Conservation (phyloP, 1,284 basidiomycete genomes). For the Termitomyces sp. region DNA sequence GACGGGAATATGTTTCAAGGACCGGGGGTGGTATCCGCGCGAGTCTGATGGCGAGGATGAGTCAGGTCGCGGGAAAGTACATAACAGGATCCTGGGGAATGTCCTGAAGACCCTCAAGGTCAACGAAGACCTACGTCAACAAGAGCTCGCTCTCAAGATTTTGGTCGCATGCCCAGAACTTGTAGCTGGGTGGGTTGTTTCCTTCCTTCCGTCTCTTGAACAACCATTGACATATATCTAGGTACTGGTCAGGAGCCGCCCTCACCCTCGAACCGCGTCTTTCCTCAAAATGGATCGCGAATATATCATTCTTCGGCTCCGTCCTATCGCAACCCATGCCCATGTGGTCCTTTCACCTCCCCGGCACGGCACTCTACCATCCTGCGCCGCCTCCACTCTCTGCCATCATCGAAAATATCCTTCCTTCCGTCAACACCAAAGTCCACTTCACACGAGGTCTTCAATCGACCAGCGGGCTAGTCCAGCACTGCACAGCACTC, state of each 20-base stretch:
- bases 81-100: constrained; percentile 84
- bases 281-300: constrained; percentile 86
- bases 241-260: constrained; percentile 73
- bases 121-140: constrained; percentile 82
- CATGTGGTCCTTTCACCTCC: constrained; percentile 53
- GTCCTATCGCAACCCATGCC: constrained; percentile 78
- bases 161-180: constrained; percentile 82
- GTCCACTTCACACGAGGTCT: constrained; percentile 76
- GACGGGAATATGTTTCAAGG: constrained; percentile 82
- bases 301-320: constrained; percentile 75
- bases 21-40: constrained; percentile 88
- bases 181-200: constrained; percentile 58
- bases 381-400: constrained; percentile 70
- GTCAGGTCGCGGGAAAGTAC: constrained; percentile 45
- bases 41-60: constrained; percentile 39
- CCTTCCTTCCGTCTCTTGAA: constrained; percentile 1
- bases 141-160: constrained; percentile 79
- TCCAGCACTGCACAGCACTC: constrained; percentile 79
- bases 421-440: constrained; percentile 71
- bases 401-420: constrained; percentile 67
- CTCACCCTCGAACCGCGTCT: constrained; percentile 83
- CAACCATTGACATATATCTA: constrained; percentile 25
- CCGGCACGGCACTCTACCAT: constrained; percentile 43
- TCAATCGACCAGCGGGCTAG: constrained; percentile 62
- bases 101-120: constrained; percentile 72